Conservation (phyloP, 495 filamentous ascomycete species). For the Rostrohypoxylon terebratum region DNA sequence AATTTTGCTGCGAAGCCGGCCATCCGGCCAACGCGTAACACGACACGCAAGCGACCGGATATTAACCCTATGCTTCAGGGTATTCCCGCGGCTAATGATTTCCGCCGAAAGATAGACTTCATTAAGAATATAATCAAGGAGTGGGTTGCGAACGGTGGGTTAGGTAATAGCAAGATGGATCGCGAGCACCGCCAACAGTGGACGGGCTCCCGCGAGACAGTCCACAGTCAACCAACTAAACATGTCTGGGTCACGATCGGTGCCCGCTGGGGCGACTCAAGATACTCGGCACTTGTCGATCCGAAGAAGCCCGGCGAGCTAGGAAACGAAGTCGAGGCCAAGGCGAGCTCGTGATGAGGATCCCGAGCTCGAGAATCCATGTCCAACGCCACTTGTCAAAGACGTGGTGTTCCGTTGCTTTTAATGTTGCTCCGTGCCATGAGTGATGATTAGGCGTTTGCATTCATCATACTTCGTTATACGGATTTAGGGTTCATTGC, state of each 20-base stretch:
- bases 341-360: conserved; percentile 12
- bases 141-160: conserved; percentile 77
- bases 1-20: conserved; percentile 63
- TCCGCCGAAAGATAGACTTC: conserved; percentile 82
- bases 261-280: conserved; percentile 76
- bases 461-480: conserved; percentile 31
- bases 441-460: conserved; percentile 41
- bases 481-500: conserved; percentile 32
- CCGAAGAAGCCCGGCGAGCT: conserved; percentile 61
- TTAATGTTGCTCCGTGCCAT: conserved; percentile 22
- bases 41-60: conserved; percentile 61
- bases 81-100: conserved; percentile 80
- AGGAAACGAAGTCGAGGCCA: conserved; percentile 60
- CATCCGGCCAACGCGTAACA: conserved; percentile 58
- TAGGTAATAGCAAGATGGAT: conserved; percentile 69
- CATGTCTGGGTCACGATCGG: conserved; percentile 89
- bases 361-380: neutral
- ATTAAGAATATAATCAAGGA: conserved; percentile 74
- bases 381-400: neutral
- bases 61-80: conserved; percentile 68
- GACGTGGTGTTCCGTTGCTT: neutral
- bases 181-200: conserved; percentile 69
- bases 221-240: conserved; percentile 69
- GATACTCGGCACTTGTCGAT: conserved; percentile 63
- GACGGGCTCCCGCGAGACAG: conserved; percentile 74